Conservation (phyloP, 176 grass and related monocot genomes). For the Paspalum vaginatum region DNA sequence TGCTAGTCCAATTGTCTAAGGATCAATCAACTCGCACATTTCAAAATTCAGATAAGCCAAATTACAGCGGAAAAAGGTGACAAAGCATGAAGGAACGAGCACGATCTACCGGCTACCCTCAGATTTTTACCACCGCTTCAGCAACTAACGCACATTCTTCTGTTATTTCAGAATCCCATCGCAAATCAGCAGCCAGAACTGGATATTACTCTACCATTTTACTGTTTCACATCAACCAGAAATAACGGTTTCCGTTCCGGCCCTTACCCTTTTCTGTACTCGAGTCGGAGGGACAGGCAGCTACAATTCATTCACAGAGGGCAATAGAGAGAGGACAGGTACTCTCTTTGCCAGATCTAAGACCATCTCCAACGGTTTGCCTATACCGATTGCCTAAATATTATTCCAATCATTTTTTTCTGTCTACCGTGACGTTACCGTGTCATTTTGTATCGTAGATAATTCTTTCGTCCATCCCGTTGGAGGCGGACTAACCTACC, state of each 20-base stretch:
- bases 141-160: not conserved
- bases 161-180: not conserved
- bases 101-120: not conserved
- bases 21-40: not conserved
- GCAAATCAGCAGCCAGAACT: not conserved
- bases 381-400: no score
- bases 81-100: not conserved
- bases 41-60: not conserved
- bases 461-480: no score
- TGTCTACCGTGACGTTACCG: no score
- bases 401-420: no score
- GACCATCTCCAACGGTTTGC: no score
- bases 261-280: not conserved
- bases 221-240: not conserved
- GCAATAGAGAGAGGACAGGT: not conserved
- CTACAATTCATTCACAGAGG: not conserved
- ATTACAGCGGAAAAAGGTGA: not conserved
- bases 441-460: no score
- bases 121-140: no score
- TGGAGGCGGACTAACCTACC: no score
- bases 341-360: constrained; percentile 27
- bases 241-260: not conserved
- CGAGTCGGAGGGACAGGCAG: not conserved
- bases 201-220: not conserved
- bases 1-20: not conserved